Percentiles rank a stretch among this genome's conserved stretches.
Evolutionary conservation across 371 early-diverging fungal genomes (phyloP).

Genomic region (Mortierella sp.): DNA sequence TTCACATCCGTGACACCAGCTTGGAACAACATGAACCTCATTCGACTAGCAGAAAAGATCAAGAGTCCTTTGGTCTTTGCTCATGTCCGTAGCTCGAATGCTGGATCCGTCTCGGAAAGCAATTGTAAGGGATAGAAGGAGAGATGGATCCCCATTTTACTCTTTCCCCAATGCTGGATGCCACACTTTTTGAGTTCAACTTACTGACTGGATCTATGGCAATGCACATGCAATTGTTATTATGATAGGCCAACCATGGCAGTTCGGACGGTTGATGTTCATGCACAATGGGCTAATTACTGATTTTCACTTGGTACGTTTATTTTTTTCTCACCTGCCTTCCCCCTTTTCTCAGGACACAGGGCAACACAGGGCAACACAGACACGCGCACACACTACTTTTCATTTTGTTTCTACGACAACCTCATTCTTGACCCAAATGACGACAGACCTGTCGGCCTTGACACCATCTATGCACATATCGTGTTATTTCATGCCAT

Average conservation of each 20-base stretch:
- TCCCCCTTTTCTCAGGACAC: no score
- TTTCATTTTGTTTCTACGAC: no score
- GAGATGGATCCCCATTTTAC: background rate
- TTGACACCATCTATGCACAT: conserved; percentile 51
- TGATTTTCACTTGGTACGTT: conserved; percentile 70
- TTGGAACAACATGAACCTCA: conserved; percentile 86
- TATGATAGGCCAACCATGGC: conserved; percentile 71
- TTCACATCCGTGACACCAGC: conserved; percentile 90
- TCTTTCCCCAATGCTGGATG: background rate
- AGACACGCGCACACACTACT: no score
- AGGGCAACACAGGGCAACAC: no score
- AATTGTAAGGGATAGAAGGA: conserved; percentile 65
- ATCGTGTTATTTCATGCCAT: conserved; percentile 14
- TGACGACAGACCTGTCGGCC: conserved; percentile 24
- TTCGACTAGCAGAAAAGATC: conserved; percentile 84
- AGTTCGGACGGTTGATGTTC: conserved; percentile 84
- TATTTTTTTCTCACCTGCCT: background rate
- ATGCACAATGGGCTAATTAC: conserved; percentile 90
- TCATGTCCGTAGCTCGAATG: conserved; percentile 86
- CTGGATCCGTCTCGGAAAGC: conserved; percentile 82
- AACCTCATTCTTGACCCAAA: conserved; percentile 8
- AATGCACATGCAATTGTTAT: background rate
- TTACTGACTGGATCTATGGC: no score
- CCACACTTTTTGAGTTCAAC: no score
- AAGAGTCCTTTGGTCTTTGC: conserved; percentile 84